Evolutionary conservation across 2,329 filamentous ascomycete genomes (phyloP), one percentile per base, ranked within the genome.

Genomic region (Fusarium cicatricum): DNA sequence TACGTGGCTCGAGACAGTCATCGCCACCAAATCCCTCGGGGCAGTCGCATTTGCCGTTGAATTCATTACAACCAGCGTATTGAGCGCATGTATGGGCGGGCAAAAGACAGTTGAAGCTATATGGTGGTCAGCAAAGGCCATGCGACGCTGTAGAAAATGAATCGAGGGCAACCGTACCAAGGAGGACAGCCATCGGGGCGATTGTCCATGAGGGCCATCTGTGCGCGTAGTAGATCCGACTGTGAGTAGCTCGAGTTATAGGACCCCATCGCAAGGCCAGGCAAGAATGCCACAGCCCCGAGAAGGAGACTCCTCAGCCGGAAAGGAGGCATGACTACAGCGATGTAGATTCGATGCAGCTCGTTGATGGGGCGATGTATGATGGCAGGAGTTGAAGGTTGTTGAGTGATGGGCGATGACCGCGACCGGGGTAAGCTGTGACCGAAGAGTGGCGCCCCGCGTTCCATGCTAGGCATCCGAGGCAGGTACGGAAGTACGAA

Each of bases 61-160:
- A 92, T 70, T 89, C 86, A 74, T 95, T 96, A 75, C 95, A 99
- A 29, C 87, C 83, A 31, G 92, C 90, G 73, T 90, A 99, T 77
- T 99, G 95, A 60, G 91, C 87, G 75, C 95, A 99, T 60, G 87
- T 88, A 74, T 97, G 96, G 60, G 91, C 91, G 23, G 95, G 93
- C 14, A 99, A 85, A 54, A 97, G 90, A 79, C 95, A 99, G 84
- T 99, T 98, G 83, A 99, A 99, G 80, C 95, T 94, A 63, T 67
- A 70, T 10, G 15, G 12, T 16, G 71, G 32, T 57, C 38, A 60
- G 47, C 37, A 58, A 51, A 26, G 16, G 12, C 16, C 10, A 41
- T 40, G 3, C 5, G 17, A 42, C 5, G 21, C 23, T 9, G 31
- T 32, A 9, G 14, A 14, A 17, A 5, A n/a, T 10, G 8, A 14